Base-by-base conservation (phyloP, 441 rosid genomes). In the Pelargonium myrrhifolium region DNA sequence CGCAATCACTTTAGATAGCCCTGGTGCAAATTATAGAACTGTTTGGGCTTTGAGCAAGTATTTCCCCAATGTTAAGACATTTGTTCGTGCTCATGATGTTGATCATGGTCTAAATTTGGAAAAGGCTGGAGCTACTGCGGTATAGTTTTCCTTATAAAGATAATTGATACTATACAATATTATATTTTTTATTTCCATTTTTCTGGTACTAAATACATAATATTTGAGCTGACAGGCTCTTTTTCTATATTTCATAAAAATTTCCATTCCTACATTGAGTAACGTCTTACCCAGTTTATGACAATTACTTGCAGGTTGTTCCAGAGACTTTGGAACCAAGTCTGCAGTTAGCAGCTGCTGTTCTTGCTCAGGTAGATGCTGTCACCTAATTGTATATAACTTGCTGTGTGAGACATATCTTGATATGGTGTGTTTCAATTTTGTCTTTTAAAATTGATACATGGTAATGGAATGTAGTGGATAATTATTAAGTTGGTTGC, bases 1-100 rank as follows among this genome's bases (percentile, higher is more conserved):
- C 6, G 99, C 96, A 72, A 84, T 94, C 73, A 89, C 99, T 66
- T 75, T 94, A 79, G 97, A 94, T 76, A 75, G 91, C 72, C 97
- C 99, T 45, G 96, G 99, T 80, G 97, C 97, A 74, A 94, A 94
- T 73, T 94, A 89, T 81, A 86, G 99, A 86, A 87, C 96, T 77
- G 99, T 94, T 45, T 94, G 99, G 97, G 97, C 99, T 69, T 78
- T 94, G 75, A 94, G 82, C 96, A 94, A 94, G 88, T 81, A 89
- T 72, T 94, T 87, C 74, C 99, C 99, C 35, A 91, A 94, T 12
- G 96, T 89, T 73, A 94, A 91, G 75, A 94, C 97, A 49, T 91
- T 88, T 76, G 97, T 94, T 45, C 97, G 97, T 66, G 99, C 99
- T 69, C 99, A 94, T 28, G 99, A 91, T 77, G 94, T 94, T 78